A percentile compares a stretch with the other conserved stretches of the same genome.
Conservation (phyloP, 345 rosid genomes). For the Salix viminalis region DNA sequence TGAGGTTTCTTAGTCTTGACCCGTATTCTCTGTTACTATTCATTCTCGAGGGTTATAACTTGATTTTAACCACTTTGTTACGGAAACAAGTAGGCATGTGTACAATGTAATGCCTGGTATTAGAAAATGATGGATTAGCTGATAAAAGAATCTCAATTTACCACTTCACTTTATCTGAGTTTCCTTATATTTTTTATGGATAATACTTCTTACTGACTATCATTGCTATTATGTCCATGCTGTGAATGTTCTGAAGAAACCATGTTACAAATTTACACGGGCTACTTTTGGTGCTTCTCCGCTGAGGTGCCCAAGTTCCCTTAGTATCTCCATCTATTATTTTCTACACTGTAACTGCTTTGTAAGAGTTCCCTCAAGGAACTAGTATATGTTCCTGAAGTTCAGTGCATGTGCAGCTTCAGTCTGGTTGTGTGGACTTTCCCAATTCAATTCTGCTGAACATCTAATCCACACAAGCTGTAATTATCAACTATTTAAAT, state of each 20-base stretch:
- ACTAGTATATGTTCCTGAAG: background rate
- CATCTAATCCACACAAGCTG: background rate
- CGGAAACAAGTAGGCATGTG: background rate
- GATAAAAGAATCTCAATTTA: background rate
- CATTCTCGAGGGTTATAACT: background rate
- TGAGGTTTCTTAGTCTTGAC: background rate
- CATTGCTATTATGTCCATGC: background rate
- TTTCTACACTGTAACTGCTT: background rate
- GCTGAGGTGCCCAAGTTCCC: background rate
- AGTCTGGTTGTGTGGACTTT: background rate
- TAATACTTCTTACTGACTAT: no score
- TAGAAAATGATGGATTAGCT: no score
- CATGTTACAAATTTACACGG: background rate
- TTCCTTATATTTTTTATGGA: no score
- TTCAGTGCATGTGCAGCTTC: background rate
- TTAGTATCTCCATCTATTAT: background rate
- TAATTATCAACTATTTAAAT: background rate
- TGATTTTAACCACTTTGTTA: background rate
- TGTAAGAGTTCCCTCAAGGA: background rate
- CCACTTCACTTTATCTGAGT: background rate
- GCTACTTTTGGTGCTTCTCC: background rate
- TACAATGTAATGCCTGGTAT: background rate
- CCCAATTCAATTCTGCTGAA: background rate
- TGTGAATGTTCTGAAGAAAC: background rate
- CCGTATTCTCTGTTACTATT: background rate